These are phyloP conservation scores for Rhodofomes roseus DNA, from an alignment of 1,284 basidiomycete species.

Conservation along the genomic window DNA sequence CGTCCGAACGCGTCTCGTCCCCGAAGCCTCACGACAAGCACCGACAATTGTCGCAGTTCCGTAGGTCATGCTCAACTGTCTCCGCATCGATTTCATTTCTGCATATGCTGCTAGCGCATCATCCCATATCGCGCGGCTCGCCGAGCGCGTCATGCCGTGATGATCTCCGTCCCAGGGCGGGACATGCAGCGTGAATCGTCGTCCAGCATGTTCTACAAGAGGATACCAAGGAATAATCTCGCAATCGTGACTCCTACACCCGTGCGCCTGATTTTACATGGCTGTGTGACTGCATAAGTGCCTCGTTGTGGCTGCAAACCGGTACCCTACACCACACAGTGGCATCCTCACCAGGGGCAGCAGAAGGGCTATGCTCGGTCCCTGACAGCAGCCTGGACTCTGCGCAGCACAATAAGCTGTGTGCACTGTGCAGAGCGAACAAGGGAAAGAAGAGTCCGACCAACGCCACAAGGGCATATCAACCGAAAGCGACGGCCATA, in stretches of 20 bases:
- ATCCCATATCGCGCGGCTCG: not conserved
- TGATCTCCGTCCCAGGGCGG: not conserved
- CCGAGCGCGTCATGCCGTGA: not conserved
- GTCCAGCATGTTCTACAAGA: not conserved
- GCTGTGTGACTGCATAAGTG: not conserved
- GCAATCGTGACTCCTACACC: not conserved
- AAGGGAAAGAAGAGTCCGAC: not conserved
- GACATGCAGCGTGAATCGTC: not conserved
- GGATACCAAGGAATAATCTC: not conserved
- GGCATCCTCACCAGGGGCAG: not conserved
- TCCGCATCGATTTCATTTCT: slow-evolving; percentile 8
- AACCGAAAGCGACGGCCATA: not conserved
- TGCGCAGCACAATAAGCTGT: not conserved
- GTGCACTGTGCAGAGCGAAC: too few relatives aligned
- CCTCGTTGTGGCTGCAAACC: not conserved
- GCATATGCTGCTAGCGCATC: not conserved
- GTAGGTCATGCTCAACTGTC: not conserved
- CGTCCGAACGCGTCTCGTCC: not conserved
- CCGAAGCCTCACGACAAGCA: not conserved
- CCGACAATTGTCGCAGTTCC: not conserved
- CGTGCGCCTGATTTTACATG: not conserved
- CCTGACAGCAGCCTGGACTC: not conserved
- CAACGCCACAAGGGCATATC: not conserved
- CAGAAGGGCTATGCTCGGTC: not conserved
- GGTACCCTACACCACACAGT: not conserved